phyloP scores from a whole-genome alignment of 139 green algal species.

The Penium margaritaceum region DNA sequence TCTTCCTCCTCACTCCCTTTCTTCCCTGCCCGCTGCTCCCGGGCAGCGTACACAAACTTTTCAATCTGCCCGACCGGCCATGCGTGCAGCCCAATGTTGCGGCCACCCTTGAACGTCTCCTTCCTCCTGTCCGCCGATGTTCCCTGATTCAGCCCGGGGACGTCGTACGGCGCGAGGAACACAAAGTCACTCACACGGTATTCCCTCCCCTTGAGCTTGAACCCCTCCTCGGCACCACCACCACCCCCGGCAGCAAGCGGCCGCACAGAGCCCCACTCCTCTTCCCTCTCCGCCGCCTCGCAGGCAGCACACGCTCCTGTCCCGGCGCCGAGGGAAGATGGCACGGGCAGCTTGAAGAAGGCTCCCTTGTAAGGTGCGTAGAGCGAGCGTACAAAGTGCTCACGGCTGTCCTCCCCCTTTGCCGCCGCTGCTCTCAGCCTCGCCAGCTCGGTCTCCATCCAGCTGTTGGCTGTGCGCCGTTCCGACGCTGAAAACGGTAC shows the following conservation, averaged over 20 bases:
- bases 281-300: constrained; percentile 27
- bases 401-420: neutral
- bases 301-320: constrained; percentile 18
- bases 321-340: constrained; percentile 31
- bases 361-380: constrained; percentile 77
- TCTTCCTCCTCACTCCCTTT: neutral
- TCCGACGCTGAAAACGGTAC: too few species aligned
- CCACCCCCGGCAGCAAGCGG: too few species aligned
- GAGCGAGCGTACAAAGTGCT: too few species aligned
- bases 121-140: neutral
- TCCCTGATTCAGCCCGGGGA: constrained; percentile 25
- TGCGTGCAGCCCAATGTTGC: constrained; percentile 64
- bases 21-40: constrained; percentile 33
- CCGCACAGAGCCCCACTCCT: too few species aligned
- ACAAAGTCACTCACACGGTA: constrained; percentile 62
- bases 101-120: constrained; percentile 51
- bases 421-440: neutral
- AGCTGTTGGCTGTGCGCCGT: too few species aligned
- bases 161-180: constrained; percentile 62
- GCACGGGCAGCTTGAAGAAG: constrained; percentile 65
- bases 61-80: constrained; percentile 66
- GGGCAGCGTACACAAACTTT: constrained; percentile 39
- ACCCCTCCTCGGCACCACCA: constrained; percentile 29
- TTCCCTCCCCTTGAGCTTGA: constrained; percentile 11
- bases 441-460: too few species aligned